Evolutionary conservation across 331 rosid species (phyloP).

Genomic region (Cucumis variabilis): DNA sequence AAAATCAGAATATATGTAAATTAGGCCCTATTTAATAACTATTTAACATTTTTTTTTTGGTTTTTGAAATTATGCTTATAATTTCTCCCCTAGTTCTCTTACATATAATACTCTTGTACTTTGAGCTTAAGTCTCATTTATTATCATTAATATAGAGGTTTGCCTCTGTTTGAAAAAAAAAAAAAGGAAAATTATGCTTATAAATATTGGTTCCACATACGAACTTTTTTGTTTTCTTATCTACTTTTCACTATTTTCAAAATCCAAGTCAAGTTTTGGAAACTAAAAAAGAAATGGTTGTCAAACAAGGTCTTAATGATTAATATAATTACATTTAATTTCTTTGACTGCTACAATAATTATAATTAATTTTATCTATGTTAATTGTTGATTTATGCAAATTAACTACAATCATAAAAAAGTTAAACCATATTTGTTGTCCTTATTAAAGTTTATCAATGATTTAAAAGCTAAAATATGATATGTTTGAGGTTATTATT

Average conservation of each 20-base stretch:
- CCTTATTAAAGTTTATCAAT: not conserved
- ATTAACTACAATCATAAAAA: not conserved
- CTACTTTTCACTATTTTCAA: not conserved
- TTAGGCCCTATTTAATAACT: not conserved
- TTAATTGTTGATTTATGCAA: not conserved
- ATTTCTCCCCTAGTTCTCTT: no score
- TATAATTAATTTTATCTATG: not conserved
- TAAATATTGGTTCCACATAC: not conserved
- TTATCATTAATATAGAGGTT: no score
- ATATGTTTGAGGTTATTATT: not conserved
- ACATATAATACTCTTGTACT: no score
- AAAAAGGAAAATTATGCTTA: not conserved
- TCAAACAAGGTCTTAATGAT: not conserved
- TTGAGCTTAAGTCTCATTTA: no score
- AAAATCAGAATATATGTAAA: not conserved
- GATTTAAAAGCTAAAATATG: not conserved
- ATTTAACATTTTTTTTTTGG: not conserved
- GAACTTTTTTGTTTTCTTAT: not conserved
- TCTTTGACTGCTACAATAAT: not conserved
- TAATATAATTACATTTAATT: not conserved
- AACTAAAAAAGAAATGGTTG: not conserved
- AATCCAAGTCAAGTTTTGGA: not conserved
- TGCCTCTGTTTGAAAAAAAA: no score
- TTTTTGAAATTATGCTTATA: not conserved
- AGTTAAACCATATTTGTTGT: not conserved